Percentiles rank a stretch among this genome's conserved stretches.
phyloP scores from a whole-genome alignment of 2,329 filamentous ascomycete genomes.

The Pestalotiopsis sp. region DNA sequence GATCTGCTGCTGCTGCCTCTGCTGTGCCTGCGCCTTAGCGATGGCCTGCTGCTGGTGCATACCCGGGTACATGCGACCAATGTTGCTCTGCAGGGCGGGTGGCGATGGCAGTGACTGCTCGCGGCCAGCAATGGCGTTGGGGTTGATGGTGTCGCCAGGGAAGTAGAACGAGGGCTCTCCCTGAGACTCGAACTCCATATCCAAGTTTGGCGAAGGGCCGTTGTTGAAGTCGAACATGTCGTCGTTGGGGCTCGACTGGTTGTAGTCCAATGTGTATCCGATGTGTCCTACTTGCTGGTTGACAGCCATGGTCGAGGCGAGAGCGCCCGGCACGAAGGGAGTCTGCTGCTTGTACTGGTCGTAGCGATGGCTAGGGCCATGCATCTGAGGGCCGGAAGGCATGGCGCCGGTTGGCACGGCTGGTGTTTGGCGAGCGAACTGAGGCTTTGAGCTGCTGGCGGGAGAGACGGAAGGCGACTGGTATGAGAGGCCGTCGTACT shows the following conservation, averaged over 20 bases:
- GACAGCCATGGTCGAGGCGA: constrained; percentile 78
- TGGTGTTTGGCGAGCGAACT: constrained; percentile 54
- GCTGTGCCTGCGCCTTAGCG: constrained; percentile 69
- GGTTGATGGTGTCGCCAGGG: constrained; percentile 64
- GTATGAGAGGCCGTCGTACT: constrained; percentile 64
- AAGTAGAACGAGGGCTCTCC: constrained; percentile 68
- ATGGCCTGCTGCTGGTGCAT: constrained; percentile 89
- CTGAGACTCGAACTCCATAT: constrained; percentile 68
- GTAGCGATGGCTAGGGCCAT: constrained; percentile 91
- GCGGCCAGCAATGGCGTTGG: constrained; percentile 68
- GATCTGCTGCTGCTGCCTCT: constrained; percentile 27
- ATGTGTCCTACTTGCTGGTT: constrained; percentile 63
- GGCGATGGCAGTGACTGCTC: constrained; percentile 52
- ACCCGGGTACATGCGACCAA: constrained; percentile 84
- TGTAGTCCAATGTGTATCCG: constrained; percentile 56
- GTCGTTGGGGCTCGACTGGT: constrained; percentile 62
- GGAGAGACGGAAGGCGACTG: constrained; percentile 65
- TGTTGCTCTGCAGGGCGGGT: constrained; percentile 53
- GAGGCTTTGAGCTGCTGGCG: constrained; percentile 52
- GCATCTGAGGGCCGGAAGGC: constrained; percentile 61
- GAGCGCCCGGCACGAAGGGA: constrained; percentile 82
- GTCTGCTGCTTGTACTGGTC: constrained; percentile 95
- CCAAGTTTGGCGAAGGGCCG: constrained; percentile 67
- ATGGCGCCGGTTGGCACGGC: constrained; percentile 57
- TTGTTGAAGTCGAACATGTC: constrained; percentile 75